These are phyloP conservation scores for Coprinopsis strossmayeri DNA, from an alignment of 768 basidiomycete genomes.

Conservation along the genomic window DNA sequence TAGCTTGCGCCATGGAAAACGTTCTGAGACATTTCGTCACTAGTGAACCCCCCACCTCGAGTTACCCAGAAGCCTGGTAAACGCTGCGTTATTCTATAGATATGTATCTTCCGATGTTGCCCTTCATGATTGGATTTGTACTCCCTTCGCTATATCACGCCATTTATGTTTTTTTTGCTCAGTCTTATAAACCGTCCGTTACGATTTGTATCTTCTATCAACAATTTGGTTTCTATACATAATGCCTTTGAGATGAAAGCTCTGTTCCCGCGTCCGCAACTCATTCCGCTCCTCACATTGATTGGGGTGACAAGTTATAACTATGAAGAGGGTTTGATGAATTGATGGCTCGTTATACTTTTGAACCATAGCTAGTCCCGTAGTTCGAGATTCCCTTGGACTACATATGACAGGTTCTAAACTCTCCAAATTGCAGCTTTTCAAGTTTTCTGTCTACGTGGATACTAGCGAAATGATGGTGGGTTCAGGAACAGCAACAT, in stretches of 20 bases:
- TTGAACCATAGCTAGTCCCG: no score
- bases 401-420: no score
- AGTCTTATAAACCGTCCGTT: conserved; percentile 29
- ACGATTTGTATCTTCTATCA: conserved; percentile 48
- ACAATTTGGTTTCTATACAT: conserved; percentile 14
- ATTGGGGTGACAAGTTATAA: not conserved
- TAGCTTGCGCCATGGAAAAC: conserved; percentile 1
- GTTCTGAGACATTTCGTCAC: no score
- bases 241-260: not conserved
- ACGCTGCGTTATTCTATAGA: conserved; percentile 9
- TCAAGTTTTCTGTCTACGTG: no score
- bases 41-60: conserved; percentile 73
- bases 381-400: no score
- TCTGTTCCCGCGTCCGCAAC: not conserved
- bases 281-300: not conserved
- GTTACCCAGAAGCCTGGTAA: conserved; percentile 24
- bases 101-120: conserved; percentile 9
- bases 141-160: conserved; percentile 24
- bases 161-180: conserved; percentile 68
- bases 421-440: no score
- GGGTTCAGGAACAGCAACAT: no score
- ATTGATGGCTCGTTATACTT: no score
- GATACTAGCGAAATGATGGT: no score
- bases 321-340: no score
- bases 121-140: conserved; percentile 15